These are phyloP conservation scores for Parsonsia alboflavescens DNA, from an alignment of 257 asterid genomes.

Conservation along the genomic window DNA sequence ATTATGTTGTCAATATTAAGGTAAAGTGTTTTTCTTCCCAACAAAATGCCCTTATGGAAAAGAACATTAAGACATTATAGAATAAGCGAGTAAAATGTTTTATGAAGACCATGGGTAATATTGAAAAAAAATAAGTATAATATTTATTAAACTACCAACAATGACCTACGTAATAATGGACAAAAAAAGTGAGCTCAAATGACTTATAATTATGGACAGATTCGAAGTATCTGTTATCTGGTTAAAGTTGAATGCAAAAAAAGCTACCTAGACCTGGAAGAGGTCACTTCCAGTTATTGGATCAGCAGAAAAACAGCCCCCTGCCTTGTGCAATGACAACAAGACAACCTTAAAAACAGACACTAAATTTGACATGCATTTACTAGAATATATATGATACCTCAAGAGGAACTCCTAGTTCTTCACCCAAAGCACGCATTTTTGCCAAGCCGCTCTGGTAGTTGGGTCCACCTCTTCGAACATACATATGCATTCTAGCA, in stretches of 20 bases:
- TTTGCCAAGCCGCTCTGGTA: constrained; percentile 79
- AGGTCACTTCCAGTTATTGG: neutral
- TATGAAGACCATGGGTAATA: too few species aligned
- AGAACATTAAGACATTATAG: too few species aligned
- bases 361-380: neutral
- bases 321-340: neutral
- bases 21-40: too few species aligned
- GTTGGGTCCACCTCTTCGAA: constrained; percentile 92
- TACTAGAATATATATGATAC: constrained; percentile 33
- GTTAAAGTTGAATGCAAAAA: neutral
- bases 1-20: too few species aligned
- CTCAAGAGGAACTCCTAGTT: constrained; percentile 77
- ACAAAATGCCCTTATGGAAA: too few species aligned
- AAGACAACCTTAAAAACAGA: neutral
- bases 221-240: neutral
- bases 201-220: too few species aligned
- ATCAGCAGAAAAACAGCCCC: neutral
- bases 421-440: constrained; percentile 80
- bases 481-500: constrained; percentile 71
- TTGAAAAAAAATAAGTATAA: too few species aligned
- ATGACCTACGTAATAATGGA: too few species aligned
- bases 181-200: too few species aligned
- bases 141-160: too few species aligned
- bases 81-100: too few species aligned
- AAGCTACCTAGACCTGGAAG: neutral